A percentile compares a stretch with the other conserved stretches of the same genome.
These are phyloP conservation scores for Aspergillus homomorphus DNA, from an alignment of 495 filamentous ascomycete species.

Conservation along the genomic window DNA sequence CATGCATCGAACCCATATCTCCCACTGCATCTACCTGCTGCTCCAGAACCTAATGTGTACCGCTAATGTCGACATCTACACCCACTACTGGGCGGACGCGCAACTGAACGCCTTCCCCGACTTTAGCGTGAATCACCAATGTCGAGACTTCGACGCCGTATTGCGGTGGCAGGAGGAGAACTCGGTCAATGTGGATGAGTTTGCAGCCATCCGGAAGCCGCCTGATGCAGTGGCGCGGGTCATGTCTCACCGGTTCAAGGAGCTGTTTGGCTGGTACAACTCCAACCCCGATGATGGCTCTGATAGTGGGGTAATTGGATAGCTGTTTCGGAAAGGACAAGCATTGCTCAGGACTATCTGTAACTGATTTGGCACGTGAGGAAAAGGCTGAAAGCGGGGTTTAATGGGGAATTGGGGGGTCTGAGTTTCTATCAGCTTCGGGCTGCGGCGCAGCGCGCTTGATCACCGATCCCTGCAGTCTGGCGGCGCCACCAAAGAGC, in stretches of 20 bases:
- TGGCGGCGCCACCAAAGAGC: not conserved
- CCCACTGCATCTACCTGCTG: conserved; percentile 36
- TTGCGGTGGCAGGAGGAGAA: conserved; percentile 17
- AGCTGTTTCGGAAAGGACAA: no score
- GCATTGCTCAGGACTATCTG: no score
- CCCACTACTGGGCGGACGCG: conserved; percentile 23
- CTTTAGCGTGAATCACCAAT: conserved; percentile 29
- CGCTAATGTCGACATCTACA: conserved; percentile 30
- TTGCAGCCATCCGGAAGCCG: not conserved
- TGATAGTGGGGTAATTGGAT: not conserved
- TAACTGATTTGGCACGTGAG: not conserved
- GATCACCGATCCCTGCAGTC: not conserved
- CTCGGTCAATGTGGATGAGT: not conserved
- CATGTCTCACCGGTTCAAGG: not conserved
- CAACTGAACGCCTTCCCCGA: conserved; percentile 30
- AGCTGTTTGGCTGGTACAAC: conserved; percentile 2
- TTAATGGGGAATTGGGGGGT: not conserved
- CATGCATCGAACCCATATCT: conserved; percentile 19
- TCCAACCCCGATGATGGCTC: not conserved
- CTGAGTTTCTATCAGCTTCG: not conserved
- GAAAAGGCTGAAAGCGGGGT: not conserved
- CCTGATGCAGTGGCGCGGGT: not conserved
- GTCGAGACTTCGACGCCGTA: conserved; percentile 23
- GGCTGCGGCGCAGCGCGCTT: not conserved
- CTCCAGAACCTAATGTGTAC: conserved; percentile 34